Evolutionary conservation across 768 basidiomycete genomes (phyloP), one percentile per base, ranked within the genome.

Genomic region (Suillus hirtellus): DNA sequence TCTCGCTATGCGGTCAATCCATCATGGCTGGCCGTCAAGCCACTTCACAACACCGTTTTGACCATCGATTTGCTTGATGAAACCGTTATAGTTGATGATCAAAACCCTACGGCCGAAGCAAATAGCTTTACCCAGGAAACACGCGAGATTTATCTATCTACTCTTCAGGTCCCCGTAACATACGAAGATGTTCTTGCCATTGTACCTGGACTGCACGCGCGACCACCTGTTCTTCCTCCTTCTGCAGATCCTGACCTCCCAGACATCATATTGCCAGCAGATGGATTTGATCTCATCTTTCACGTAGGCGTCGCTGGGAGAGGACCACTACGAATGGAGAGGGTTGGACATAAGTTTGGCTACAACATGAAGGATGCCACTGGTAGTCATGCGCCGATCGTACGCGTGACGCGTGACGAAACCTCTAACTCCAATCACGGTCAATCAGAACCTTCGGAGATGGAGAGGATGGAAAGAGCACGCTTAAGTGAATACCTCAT

Each of bases 231-330:
- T 34, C 71, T 81, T 9, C 77, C 83, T 21, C 69, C 80, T 0
- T 78, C 81, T 4, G 72, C 75, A 7, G 73, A 78, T n/a, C 74
- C 74, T 6, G 69, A 71, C 19, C 77, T 76, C 35, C 72, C 81
- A 31, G 65, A 80, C 31, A 74, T 82, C 1, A 82, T 83, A 1
- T 66, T 71, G 10, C 79, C 80, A 27, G 71, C 73, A 21, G 76
- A 75, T 59, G 87, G 86, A 14, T 90, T 86, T 67, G 89, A 90
- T 69, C 84, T 90, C 68, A 82, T 90, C 60, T 83, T 90, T 67
- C 89, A 90, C 68, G 79, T 90, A 35, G 89, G 89, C 4, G 85
- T 88, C 21, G 88, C 87, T 6, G 84, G 85, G 17, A 80, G 86
- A 14, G 89, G 89, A 0, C 81, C 84, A 0, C 68, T 89, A 60